Conservation (phyloP, 108 stramenopile genomes). For the Phaeodactylum tricornutum region DNA sequence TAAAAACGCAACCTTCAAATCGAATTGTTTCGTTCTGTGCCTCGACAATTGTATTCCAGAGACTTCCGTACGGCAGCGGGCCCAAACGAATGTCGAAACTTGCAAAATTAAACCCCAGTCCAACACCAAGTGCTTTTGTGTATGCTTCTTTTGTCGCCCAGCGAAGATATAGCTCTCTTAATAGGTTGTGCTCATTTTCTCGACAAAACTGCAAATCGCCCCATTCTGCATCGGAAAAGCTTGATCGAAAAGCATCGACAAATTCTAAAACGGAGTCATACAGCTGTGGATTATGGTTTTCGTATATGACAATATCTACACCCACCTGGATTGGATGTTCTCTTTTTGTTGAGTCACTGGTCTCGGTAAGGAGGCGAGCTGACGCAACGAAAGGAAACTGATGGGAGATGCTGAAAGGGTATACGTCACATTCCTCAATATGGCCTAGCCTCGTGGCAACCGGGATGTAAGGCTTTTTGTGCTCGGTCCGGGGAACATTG, state of each 20-base stretch:
- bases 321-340: conserved; percentile 26
- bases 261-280: conserved; percentile 44
- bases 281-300: conserved; percentile 19
- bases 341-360: background rate
- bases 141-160: conserved; percentile 85
- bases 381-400: conserved; percentile 71
- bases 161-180: conserved; percentile 59
- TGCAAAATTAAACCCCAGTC: conserved; percentile 47
- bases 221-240: conserved; percentile 58
- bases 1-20: too few relatives aligned
- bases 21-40: too few relatives aligned
- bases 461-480: conserved; percentile 66
- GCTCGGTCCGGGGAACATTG: conserved; percentile 50
- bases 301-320: conserved; percentile 61
- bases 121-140: conserved; percentile 72
- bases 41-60: too few relatives aligned
- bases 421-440: conserved; percentile 18
- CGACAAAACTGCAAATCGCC: background rate
- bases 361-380: conserved; percentile 12
- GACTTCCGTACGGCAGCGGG: too few relatives aligned
- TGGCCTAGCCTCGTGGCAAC: background rate
- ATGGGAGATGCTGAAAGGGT: conserved; percentile 58
- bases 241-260: conserved; percentile 34
- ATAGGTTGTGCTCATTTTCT: conserved; percentile 18
- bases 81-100: conserved; percentile 62